Evolutionary conservation across 305 asterid species (phyloP), one percentile per base, ranked within the genome.

Genomic region (Fraxinus platypoda): DNA sequence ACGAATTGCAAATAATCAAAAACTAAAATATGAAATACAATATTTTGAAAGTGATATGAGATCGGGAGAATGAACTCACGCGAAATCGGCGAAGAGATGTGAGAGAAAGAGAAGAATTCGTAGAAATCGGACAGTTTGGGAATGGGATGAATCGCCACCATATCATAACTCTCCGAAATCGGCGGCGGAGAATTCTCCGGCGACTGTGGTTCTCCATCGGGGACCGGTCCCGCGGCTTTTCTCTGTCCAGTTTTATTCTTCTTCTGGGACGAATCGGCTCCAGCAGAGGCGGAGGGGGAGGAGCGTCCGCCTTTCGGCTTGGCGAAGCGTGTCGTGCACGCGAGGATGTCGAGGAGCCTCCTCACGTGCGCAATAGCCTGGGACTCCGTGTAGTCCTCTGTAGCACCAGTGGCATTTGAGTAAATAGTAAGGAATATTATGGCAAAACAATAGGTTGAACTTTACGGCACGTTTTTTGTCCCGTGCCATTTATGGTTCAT

Each of bases 51-150:
- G 11, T 19, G 41, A 59, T 4, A 52, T 19, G 35, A 31, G 41
- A 84, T 19, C 52, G 76, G 38, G 72, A 68, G 80, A 72, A 64
- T 8, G 76, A 76, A 81, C 99, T 80, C 82, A 97, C 99, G 91
- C 15, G 91, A 89, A 37, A 97, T 91, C 28, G 99, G 99, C 31
- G 99, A 90, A 71, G 97, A 71, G 76, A 97, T 92, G 82, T 97
- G 92, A 74, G 99, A 88, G 83, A 97, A 87, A 73, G 95, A 92
- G 93, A 97, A 93, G 91, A 97, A 97, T 81, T 95, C 99, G 75
- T 97, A 97, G 91, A 97, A 97, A 80, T 95, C 97, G 78, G 98
- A 94, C n/a, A 97, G 94, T 94, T 94, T 97, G 89, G 99, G 99
- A 75, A 92, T 89, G 82, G 98, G 97, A 75, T 97, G 98, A 66